These are phyloP conservation scores for Xerocomus potaroensis DNA, from an alignment of 768 basidiomycete genomes.

Conservation along the genomic window DNA sequence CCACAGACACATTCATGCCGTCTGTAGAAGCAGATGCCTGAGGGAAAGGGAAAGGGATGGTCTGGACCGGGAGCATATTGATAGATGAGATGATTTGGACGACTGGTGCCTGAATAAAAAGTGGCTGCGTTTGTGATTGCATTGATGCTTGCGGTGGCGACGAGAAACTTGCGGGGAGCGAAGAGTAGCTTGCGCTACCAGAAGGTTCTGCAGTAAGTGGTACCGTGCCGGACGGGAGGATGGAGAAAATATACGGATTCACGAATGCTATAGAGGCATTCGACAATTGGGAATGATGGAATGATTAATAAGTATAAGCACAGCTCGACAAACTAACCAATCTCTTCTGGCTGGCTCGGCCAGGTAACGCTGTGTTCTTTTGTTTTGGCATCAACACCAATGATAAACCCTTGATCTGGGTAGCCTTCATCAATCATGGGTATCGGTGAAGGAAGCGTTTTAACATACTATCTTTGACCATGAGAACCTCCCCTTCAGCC, in stretches of 20 bases:
- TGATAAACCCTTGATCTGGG: slow-evolving; percentile 63
- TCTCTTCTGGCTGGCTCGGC: slow-evolving; percentile 80
- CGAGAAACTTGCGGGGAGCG: slow-evolving; percentile 9
- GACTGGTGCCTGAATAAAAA: slow-evolving; percentile 51
- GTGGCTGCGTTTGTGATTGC: slow-evolving; percentile 25
- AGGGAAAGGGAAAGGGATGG: slow-evolving; percentile 59
- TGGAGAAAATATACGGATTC: slow-evolving; percentile 73
- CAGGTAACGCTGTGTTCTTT: slow-evolving; percentile 56
- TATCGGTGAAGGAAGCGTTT: background rate
- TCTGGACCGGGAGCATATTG: slow-evolving; percentile 58
- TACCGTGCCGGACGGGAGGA: slow-evolving; percentile 67
- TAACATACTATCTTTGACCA: slow-evolving; percentile 74
- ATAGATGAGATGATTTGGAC: slow-evolving; percentile 71
- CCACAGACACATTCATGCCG: background rate
- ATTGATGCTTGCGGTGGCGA: slow-evolving; percentile 16
- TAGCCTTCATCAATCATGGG: background rate
- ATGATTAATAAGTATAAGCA: slow-evolving; percentile 51
- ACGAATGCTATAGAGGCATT: slow-evolving; percentile 50
- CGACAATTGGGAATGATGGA: slow-evolving; percentile 49
- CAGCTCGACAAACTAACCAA: slow-evolving; percentile 39
- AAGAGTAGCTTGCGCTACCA: slow-evolving; percentile 14
- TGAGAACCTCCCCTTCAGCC: slow-evolving; percentile 58
- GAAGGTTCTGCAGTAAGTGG: slow-evolving; percentile 26
- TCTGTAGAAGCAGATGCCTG: slow-evolving; percentile 25
- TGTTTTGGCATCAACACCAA: slow-evolving; percentile 58